Base-by-base conservation (phyloP, 306 rosid species). In the Gynostemma pentaphyllum region DNA sequence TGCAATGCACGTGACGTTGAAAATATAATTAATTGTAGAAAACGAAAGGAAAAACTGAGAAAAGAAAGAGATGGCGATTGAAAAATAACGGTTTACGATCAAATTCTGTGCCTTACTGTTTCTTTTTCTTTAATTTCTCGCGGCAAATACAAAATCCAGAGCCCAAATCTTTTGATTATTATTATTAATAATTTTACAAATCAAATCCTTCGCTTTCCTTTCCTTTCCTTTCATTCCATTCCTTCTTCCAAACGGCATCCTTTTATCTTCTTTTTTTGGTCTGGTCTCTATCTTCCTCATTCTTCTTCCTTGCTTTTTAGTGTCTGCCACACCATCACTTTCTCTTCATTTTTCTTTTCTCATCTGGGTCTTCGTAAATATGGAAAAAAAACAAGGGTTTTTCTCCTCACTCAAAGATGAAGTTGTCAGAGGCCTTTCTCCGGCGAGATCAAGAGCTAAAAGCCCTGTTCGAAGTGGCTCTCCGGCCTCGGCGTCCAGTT, bases 381-480 rank as follows among this genome's bases (percentile, higher is more conserved):
- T 91, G 98, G 98, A 91, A 74, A 76, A 85, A 29, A 91, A 91
- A 71, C 96, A 83, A 67, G 96, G 98, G 2, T 91, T 91, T 70
- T 91, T 88, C 45, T 83, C 92, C 15, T 78, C 95, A 2, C 85
- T 91, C 0, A 91, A 82, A 45, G 90, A 86, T 0, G 98, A 92
- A 60, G 95, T 88, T 4, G 94, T 84, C 10, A 75, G 98, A 54
- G 96, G 98, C 2, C 70, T 92, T 9, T 92, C 96, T 12, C 98
- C 98, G 51, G 85, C 71, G 26, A 75, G 77, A 79, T 88, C 98
- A 5, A 83, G 98, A 49, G 70, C 92, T 3, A 91, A 82, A 71
- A 77, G 81, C 62, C 96, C 96, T 5, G 76, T 87, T 0, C 74
- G 94, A 65, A 82, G 75, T 62, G 74, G 61, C 18, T 86, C 98